Evolutionary conservation across 441 rosid genomes (phyloP), one percentile per base, ranked within the genome.

Genomic region (Omphalea diandra): DNA sequence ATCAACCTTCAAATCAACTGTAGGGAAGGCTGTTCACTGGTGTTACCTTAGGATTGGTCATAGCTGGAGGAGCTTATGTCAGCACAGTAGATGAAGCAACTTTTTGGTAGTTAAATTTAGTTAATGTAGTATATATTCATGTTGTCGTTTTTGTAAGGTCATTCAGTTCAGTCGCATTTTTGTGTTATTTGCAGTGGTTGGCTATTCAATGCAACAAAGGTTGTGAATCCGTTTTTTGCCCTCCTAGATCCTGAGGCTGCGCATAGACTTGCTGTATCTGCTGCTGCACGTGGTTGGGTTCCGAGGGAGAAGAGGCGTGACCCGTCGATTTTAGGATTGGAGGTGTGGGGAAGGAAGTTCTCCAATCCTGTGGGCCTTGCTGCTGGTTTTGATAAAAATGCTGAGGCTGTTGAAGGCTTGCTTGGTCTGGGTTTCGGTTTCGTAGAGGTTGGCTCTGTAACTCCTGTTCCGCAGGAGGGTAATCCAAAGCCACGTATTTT

Each of bases 321-420:
- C 80, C 86, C 88, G 32, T 44, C 84, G 31, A 82, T 86, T 79
- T 81, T 94, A 77, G 97, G 87, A 40, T 86, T 94, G 73, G 85
- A 94, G 72, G 97, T 94, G 70, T 94, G 97, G 97, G 97, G 98
- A 79, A 87, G 97, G 77, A 87, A 86, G 83, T 94, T 94, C 77
- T 91, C 97, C 22, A 94, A 94, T 68, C 98, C 98, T 22, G 57
- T 94, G 61, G 99, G 99, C 22, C 97, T 92, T 70, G 91, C 99
- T 80, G 99, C 98, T 79, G 99, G 99, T 12, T 94, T 94, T 57
- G 99, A 95, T 79, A 95, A 95, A 89, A 95, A 92, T 82, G 98
- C 99, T 74, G 97, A 89, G 75, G 98, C 99, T 71, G 84, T 94
- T 35, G 99, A 95, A 22, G 98, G 99, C 29, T 80, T 92, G 50